Evolutionary conservation across 352 stramenopile genomes (phyloP).

Genomic region (Globisporangium spiculum): DNA sequence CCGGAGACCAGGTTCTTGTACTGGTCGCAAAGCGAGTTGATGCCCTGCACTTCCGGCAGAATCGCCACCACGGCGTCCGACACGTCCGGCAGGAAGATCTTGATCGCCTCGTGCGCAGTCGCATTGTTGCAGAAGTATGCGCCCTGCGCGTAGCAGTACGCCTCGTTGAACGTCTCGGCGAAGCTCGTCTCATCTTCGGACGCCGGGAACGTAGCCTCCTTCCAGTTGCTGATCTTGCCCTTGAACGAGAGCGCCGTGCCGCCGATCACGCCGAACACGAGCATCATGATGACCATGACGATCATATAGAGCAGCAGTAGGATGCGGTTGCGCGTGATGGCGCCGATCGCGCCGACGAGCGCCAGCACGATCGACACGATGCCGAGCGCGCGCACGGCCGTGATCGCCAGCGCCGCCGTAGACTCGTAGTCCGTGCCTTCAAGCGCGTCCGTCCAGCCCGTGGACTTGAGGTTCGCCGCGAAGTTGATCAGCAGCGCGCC

Average conservation of each 20-base stretch:
- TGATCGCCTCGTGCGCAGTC: conserved; percentile 48
- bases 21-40: conserved; percentile 57
- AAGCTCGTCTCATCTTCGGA: conserved; percentile 53
- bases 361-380: conserved; percentile 53
- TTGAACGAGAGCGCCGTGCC: conserved; percentile 72
- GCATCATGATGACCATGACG: conserved; percentile 65
- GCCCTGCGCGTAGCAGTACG: conserved; percentile 83
- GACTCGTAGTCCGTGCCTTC: conserved; percentile 67
- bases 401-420: conserved; percentile 38
- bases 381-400: conserved; percentile 50
- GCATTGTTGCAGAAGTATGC: conserved; percentile 85
- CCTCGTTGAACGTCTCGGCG: conserved; percentile 68
- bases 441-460: conserved; percentile 75
- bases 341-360: conserved; percentile 61
- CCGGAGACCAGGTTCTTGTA: conserved; percentile 31
- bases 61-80: conserved; percentile 31
- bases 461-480: conserved; percentile 45
- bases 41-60: conserved; percentile 57
- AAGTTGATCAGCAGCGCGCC: conserved; percentile 71
- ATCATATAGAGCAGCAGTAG: conserved; percentile 72
- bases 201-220: conserved; percentile 50
- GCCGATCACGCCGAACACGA: conserved; percentile 68
- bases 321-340: conserved; percentile 60
- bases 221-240: conserved; percentile 63
- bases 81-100: conserved; percentile 60